phyloP scores from a whole-genome alignment of 1,284 basidiomycete genomes.

The Ganoderma lingzhi region DNA sequence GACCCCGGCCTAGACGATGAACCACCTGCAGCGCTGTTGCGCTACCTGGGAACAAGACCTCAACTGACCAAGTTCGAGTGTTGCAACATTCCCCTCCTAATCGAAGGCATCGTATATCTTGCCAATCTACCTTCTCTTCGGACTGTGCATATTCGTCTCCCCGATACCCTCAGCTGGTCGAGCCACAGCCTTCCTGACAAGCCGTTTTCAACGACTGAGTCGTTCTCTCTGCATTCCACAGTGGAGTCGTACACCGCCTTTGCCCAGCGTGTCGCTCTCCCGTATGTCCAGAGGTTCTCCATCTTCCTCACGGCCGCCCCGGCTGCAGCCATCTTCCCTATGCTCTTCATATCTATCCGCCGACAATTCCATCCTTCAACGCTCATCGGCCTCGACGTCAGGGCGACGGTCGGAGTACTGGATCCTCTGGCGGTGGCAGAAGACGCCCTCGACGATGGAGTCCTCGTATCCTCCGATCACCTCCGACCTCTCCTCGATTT shows the following conservation, averaged over 20 bases:
- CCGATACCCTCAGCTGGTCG: neutral
- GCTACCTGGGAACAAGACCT: neutral
- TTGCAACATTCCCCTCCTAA: neutral
- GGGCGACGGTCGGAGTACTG: neutral
- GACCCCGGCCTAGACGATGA: neutral
- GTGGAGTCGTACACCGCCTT: neutral
- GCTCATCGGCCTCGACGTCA: neutral
- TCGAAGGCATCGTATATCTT: neutral
- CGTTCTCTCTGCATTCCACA: neutral
- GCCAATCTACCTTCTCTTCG: neutral
- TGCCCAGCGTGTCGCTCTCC: neutral
- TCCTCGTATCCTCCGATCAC: neutral
- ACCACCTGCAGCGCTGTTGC: neutral
- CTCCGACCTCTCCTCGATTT: constrained; percentile 1
- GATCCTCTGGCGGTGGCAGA: neutral
- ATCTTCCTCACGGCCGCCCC: neutral
- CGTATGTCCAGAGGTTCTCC: neutral
- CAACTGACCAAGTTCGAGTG: neutral
- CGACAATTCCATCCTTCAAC: neutral
- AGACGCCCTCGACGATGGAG: neutral
- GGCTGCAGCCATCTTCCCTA: neutral
- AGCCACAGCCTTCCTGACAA: neutral
- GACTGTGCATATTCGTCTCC: neutral
- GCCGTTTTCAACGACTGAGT: neutral
- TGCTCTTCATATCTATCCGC: neutral